Evolutionary conservation across 1,139 yeast species (phyloP).

Genomic region (Blastobotrys buckinghamii): DNA sequence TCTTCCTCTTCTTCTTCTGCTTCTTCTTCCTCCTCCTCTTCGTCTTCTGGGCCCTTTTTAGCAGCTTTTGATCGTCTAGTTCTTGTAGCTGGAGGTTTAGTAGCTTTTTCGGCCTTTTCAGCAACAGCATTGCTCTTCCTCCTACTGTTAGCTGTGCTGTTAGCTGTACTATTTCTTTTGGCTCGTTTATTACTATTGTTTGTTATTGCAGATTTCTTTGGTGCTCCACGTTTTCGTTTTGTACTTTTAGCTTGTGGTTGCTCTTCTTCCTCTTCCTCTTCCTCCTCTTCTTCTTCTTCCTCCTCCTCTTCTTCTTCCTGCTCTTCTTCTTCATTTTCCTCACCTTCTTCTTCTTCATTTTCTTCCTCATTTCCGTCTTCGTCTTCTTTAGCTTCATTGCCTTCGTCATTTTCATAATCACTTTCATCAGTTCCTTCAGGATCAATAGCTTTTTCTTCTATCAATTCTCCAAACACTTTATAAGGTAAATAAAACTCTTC

Average conservation of each 20-base stretch:
- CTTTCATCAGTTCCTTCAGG: slow-evolving; percentile 13
- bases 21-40: neutral
- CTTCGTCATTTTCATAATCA: slow-evolving; percentile 2
- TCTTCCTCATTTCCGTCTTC: slow-evolving; percentile 12
- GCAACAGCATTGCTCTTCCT: slow-evolving; percentile 3
- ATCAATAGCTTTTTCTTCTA: slow-evolving; percentile 36
- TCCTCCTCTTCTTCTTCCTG: slow-evolving; percentile 20
- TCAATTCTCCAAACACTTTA: slow-evolving; percentile 41
- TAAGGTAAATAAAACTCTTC: slow-evolving; percentile 41
- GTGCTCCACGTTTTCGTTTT: slow-evolving; percentile 1
- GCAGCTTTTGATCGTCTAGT: slow-evolving; percentile 12
- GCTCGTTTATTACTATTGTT: slow-evolving; percentile 12
- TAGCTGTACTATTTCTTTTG: slow-evolving; percentile 11
- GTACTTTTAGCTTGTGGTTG: too few species aligned
- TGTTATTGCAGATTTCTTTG: neutral
- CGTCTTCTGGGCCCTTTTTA: slow-evolving; percentile 11
- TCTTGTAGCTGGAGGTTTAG: slow-evolving; percentile 7
- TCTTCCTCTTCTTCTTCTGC: neutral
- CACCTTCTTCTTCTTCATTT: slow-evolving; percentile 1
- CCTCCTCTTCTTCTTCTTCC: slow-evolving; percentile 13
- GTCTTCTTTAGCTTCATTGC: slow-evolving; percentile 1
- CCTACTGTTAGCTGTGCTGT: slow-evolving; percentile 7
- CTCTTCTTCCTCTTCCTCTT: slow-evolving; percentile 17
- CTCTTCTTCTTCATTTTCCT: slow-evolving; percentile 11
- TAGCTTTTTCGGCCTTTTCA: too few species aligned